A percentile compares a stretch with the other conserved stretches of the same genome.
Conservation (phyloP, 2,329 filamentous ascomycete species). For the Cadophora luteo-olivacea region DNA sequence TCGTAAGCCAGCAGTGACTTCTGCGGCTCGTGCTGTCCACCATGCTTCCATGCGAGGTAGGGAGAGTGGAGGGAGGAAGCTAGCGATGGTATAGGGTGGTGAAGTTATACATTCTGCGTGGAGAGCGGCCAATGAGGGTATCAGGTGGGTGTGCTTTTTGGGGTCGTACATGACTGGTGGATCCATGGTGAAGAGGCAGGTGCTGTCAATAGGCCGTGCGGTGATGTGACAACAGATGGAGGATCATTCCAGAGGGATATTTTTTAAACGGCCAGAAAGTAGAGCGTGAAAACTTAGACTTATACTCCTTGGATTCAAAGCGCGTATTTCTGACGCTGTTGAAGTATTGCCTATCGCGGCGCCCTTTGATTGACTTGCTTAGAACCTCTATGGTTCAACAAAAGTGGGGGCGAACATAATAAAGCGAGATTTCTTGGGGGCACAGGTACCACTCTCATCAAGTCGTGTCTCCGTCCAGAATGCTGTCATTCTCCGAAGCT, state of each 20-base stretch:
- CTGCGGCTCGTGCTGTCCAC: constrained; percentile 61
- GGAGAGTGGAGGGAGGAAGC: constrained; percentile 64
- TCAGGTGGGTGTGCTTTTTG: constrained; percentile 55
- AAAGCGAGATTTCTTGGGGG: not conserved
- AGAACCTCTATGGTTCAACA: not conserved
- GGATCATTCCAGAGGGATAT: too few relatives aligned
- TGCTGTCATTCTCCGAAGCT: not conserved
- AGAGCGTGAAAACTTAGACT: too few relatives aligned
- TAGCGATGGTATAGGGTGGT: constrained; percentile 59
- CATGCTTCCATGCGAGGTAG: constrained; percentile 61
- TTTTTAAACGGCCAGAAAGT: too few relatives aligned
- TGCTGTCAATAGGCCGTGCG: too few relatives aligned
- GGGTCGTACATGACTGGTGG: constrained; percentile 49
- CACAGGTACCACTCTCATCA: not conserved
- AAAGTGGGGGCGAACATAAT: constrained; percentile 8
- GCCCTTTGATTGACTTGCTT: constrained; percentile 11
- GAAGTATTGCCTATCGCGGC: not conserved
- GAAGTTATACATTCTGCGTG: constrained; percentile 65
- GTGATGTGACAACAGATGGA: too few relatives aligned
- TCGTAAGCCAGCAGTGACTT: constrained; percentile 53
- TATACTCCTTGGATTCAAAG: too few relatives aligned
- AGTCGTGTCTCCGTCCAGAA: too few relatives aligned
- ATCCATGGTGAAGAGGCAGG: constrained; percentile 22
- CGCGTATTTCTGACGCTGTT: not conserved
- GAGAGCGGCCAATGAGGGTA: constrained; percentile 62